Evolutionary conservation across 1,284 basidiomycete species (phyloP), one percentile per base, ranked within the genome.

Genomic region (Malassezia sympodialis): DNA sequence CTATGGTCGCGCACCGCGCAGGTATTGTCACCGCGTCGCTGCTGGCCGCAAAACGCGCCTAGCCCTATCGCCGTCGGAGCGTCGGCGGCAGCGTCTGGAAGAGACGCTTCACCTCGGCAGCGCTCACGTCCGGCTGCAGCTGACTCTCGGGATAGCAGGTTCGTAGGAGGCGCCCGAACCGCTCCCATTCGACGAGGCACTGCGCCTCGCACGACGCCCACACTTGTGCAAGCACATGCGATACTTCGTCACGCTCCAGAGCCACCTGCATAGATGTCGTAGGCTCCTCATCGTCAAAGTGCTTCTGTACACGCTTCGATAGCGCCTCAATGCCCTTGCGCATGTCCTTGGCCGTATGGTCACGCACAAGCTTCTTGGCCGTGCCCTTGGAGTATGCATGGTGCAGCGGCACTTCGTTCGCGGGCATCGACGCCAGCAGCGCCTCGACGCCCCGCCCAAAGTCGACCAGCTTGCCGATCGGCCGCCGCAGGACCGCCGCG

Each of bases 381-480:
- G 85, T 78, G 0, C 83, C 82, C 63, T 85, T 84, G 62, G 80
- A 87, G 76, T 88, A 96, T 42, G 80, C 83, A 53, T 80, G 79
- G 69, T 87, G 90, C 49, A 84, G 82, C 2, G 83, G 77, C 11
- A 96, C 82, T 68, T 96, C 90, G 32, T 80, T 82, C 0, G 89
- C 82, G 1, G 85, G 84, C 0, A 86, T 87, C 3, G 84, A 86
- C 68, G 86, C 84, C 23, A 96, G 78, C 2, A 90, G 79, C 12
- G 86, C 82, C 65, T 96, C 90, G 34, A 96, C 80, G 1, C 88
- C 90, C 55, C 93, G 88, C 66, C 94, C 91, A 75, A 87, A 96
- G 75, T 96, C 93, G 62, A 93, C 87, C 60, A 94, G 82, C 72
- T 87, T 88, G 1, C 84, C 80, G 65, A 98, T 86, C 0, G 90